A percentile compares a stretch with the other conserved stretches of the same genome.
phyloP scores from a whole-genome alignment of 1,139 yeast species.

The Yamadazyma taylorii region DNA sequence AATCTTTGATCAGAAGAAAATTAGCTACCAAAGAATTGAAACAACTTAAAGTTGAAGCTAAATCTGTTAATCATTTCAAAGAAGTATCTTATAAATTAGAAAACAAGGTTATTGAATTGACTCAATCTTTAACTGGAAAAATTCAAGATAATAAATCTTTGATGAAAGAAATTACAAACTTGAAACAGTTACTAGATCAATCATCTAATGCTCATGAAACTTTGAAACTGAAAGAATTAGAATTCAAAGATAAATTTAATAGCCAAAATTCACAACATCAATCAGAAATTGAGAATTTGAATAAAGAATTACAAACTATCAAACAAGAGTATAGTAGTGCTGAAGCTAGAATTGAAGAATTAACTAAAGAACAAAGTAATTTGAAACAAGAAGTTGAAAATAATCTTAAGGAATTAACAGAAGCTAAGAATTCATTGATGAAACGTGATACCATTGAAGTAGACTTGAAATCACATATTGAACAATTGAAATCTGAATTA shows the following conservation, averaged over 20 bases:
- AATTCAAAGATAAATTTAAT: conserved; percentile 48
- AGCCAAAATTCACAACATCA: conserved; percentile 49
- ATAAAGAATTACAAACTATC: conserved; percentile 56
- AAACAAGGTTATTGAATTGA: conserved; percentile 92
- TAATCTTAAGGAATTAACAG: conserved; percentile 61
- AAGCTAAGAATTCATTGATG: conserved; percentile 60
- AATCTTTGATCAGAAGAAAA: conserved; percentile 75
- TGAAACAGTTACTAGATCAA: conserved; percentile 56
- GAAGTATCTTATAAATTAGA: conserved; percentile 92
- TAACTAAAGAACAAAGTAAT: conserved; percentile 64
- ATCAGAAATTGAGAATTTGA: conserved; percentile 51
- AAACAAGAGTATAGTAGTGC: conserved; percentile 64
- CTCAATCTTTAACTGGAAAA: conserved; percentile 77
- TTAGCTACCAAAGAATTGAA: conserved; percentile 67
- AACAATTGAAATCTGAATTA: conserved; percentile 66
- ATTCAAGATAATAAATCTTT: conserved; percentile 78
- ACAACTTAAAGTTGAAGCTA: conserved; percentile 76
- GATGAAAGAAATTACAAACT: conserved; percentile 57
- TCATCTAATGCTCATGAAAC: conserved; percentile 58
- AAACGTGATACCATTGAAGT: conserved; percentile 68
- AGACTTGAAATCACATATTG: conserved; percentile 67
- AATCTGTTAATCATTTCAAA: conserved; percentile 83
- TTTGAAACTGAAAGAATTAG: conserved; percentile 56
- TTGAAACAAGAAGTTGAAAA: conserved; percentile 63
- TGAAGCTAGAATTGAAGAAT: conserved; percentile 58